Percentiles rank a stretch among this genome's conserved stretches.
phyloP scores from a whole-genome alignment of 768 basidiomycete genomes.

The Phylloporus scabripes region DNA sequence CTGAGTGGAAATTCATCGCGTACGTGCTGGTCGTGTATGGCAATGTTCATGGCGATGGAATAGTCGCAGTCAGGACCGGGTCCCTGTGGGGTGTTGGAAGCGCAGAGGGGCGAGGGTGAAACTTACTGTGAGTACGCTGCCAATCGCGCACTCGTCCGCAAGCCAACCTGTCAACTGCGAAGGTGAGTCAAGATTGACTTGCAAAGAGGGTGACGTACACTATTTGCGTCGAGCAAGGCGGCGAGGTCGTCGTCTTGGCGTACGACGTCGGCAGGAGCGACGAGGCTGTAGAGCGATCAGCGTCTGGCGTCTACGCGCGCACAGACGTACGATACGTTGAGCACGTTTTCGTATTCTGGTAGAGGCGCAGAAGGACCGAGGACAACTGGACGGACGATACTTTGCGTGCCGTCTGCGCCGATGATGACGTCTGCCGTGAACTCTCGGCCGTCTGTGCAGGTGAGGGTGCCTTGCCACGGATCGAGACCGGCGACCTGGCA shows the following conservation, averaged over 20 bases:
- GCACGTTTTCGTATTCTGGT: constrained; percentile 11
- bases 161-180: constrained; percentile 21
- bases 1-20: constrained; percentile 9
- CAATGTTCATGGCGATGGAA: constrained; percentile 8
- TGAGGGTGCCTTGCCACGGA: constrained; percentile 25
- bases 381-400: constrained; percentile 35
- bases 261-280: constrained; percentile 13
- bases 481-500: constrained; percentile 32
- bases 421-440: constrained; percentile 48
- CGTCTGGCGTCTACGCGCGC: background rate
- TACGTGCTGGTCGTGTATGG: background rate
- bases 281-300: constrained; percentile 5
- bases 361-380: constrained; percentile 12
- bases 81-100: constrained; percentile 3
- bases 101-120: background rate
- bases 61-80: constrained; percentile 13
- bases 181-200: background rate
- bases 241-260: constrained; percentile 18
- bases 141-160: constrained; percentile 17
- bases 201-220: constrained; percentile 2
- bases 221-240: constrained; percentile 3
- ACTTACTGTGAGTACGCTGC: constrained; percentile 18
- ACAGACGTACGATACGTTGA: constrained; percentile 13
- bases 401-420: constrained; percentile 56
- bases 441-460: constrained; percentile 37